Conservation (phyloP, 1,139 yeast genomes). For the Hanseniaspora sp. region DNA sequence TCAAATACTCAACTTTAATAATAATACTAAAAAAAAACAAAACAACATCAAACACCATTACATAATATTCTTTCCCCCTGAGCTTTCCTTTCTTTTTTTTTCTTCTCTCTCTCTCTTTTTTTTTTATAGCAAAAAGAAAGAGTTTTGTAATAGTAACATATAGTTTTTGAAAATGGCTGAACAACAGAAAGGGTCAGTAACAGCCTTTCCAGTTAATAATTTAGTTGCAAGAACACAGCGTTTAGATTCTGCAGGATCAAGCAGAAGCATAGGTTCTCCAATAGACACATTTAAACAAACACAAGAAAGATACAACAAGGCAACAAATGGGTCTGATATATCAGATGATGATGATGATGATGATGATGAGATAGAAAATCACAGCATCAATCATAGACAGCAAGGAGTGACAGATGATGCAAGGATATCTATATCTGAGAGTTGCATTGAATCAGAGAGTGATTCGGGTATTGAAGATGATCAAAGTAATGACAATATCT, state of each 20-base stretch:
- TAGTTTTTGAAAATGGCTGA: not conserved
- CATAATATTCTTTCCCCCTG: too few species aligned
- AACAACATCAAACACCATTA: too few species aligned
- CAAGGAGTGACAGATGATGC: not conserved
- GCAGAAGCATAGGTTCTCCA: slow-evolving; percentile 6
- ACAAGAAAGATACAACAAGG: not conserved
- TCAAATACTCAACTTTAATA: too few species aligned
- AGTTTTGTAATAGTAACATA: too few species aligned
- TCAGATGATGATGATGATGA: not conserved
- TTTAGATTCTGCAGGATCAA: slow-evolving; percentile 2
- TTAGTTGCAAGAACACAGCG: slow-evolving; percentile 6
- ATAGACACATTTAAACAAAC: slow-evolving; percentile 10
- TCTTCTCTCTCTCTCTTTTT: too few species aligned
- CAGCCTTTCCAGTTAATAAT: slow-evolving; percentile 4
- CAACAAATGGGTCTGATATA: not conserved
- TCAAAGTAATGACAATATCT: not conserved
- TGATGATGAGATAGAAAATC: not conserved
- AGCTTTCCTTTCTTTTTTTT: too few species aligned
- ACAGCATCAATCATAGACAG: not conserved
- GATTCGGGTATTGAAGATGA: slow-evolving; percentile 6
- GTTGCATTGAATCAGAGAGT: slow-evolving; percentile 10
- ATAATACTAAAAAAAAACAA: too few species aligned
- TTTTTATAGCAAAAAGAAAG: too few species aligned
- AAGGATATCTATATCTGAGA: slow-evolving; percentile 9
- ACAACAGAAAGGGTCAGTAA: not conserved